phyloP scores from a whole-genome alignment of 208 protist genomes.

The Leishmania tropica region DNA sequence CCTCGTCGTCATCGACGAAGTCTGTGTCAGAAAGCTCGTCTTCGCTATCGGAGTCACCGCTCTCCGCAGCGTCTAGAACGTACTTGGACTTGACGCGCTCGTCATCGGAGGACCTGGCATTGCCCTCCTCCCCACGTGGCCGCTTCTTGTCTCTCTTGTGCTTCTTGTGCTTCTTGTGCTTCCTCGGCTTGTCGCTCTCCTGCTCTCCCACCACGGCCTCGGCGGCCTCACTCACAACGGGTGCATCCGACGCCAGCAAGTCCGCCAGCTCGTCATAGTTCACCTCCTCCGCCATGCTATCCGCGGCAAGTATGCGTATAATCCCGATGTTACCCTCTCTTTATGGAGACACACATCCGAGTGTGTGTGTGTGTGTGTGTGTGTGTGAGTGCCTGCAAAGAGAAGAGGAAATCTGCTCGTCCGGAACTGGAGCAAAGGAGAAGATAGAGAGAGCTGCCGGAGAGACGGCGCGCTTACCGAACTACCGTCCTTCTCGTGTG shows the following conservation, averaged over 20 bases:
- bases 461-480: neutral
- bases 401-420: neutral
- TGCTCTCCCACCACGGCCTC: neutral
- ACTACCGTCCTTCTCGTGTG: conserved; percentile 4
- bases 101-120: conserved; percentile 25
- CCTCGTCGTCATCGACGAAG: conserved; percentile 55
- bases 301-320: neutral
- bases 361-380: neutral
- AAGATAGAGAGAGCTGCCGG: neutral
- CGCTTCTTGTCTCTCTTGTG: conserved; percentile 23
- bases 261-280: conserved; percentile 76
- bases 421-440: neutral
- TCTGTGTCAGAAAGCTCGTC: conserved; percentile 35
- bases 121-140: conserved; percentile 24
- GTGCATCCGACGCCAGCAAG: conserved; percentile 40
- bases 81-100: conserved; percentile 30
- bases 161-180: conserved; percentile 13
- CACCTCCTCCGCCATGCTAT: conserved; percentile 61
- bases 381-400: neutral
- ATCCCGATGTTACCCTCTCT: neutral
- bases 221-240: neutral
- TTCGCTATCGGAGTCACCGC: conserved; percentile 32
- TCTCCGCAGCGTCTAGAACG: conserved; percentile 43
- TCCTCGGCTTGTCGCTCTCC: conserved; percentile 17
- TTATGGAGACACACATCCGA: neutral